Base-by-base conservation (phyloP, 2,329 filamentous ascomycete species). In the Aspergillus sp. region DNA sequence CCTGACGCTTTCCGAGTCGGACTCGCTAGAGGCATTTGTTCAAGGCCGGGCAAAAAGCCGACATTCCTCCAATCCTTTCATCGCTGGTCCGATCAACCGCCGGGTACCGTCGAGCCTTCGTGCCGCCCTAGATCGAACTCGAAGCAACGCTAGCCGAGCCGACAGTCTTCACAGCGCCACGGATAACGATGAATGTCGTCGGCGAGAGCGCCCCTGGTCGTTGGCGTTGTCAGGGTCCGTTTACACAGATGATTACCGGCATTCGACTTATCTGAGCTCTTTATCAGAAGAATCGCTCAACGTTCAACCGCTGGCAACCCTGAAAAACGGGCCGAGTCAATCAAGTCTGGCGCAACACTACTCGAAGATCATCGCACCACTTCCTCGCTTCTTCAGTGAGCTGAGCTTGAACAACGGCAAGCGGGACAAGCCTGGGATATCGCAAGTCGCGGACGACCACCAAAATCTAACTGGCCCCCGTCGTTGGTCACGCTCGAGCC, bases 21-120 rank as follows among this genome's bases (percentile, higher is more conserved):
- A 76, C 54, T 77, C 75, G 7, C 61, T 78, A 11, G 76, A 77
- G 54, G 76, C 75, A 3, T 78, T 78, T 59, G 74, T 78, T 15
- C 75, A 78, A 60, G 72, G 69, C 48, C 74, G 76, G 4, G 76
- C 76, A 47, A 77, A 75, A 54, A 67, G 70, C 55, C 73, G 76
- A 57, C 77, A 77, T 61, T 77, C 76, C 3, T 67, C 73, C 31
- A 78, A 77, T 52, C 76, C 76, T 2, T 62, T 77, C 49, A 77
- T 78, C 60, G 75, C 76, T 3, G 74, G 72, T 2, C 73, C 76
- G 58, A 66, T 72, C 55, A 72, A 68, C 34, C 74, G 73, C 34
- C 73, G 73, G 47, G 67, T 65, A 8, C 75, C 75, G 4, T 75
- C 74, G 7, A 72, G 71, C 17, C 55, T 73, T 15, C 74, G 76